phyloP scores from a whole-genome alignment of 2,329 filamentous ascomycete genomes.

The Talaromyces sp. region DNA sequence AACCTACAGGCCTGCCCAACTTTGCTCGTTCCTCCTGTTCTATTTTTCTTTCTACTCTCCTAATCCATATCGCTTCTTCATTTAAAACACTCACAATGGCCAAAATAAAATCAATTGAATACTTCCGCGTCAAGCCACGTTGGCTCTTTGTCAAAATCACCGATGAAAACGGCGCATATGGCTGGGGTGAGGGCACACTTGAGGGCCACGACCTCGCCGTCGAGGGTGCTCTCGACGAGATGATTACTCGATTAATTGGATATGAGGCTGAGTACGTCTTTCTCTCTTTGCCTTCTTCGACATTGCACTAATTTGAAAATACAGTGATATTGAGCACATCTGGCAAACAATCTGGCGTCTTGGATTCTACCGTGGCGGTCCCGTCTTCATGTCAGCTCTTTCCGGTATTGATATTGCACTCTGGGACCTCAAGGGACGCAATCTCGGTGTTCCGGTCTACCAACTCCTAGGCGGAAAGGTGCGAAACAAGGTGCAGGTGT shows the following conservation, averaged over 20 bases:
- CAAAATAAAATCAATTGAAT: constrained; percentile 65
- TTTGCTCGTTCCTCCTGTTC: background rate
- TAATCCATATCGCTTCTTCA: background rate
- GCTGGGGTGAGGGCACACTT: constrained; percentile 72
- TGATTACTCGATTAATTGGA: constrained; percentile 60
- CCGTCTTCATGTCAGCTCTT: constrained; percentile 76
- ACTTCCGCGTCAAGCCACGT: constrained; percentile 70
- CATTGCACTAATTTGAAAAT: background rate
- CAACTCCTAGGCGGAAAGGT: constrained; percentile 72
- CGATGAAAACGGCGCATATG: constrained; percentile 61
- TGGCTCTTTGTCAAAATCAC: constrained; percentile 78
- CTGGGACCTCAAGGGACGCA: constrained; percentile 71
- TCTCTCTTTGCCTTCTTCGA: background rate
- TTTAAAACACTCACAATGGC: constrained; percentile 45
- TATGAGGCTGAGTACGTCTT: constrained; percentile 64
- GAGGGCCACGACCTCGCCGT: constrained; percentile 72
- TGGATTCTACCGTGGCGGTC: constrained; percentile 73
- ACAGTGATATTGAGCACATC: constrained; percentile 74
- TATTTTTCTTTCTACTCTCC: background rate
- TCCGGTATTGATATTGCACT: constrained; percentile 75
- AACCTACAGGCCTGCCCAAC: background rate
- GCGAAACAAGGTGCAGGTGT: constrained; percentile 66
- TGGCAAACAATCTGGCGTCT: constrained; percentile 72
- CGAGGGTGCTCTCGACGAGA: constrained; percentile 68
- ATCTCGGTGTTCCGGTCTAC: constrained; percentile 65